Base-by-base conservation (phyloP, 1,139 yeast species). In the Yamadazyma membranifaciens region DNA sequence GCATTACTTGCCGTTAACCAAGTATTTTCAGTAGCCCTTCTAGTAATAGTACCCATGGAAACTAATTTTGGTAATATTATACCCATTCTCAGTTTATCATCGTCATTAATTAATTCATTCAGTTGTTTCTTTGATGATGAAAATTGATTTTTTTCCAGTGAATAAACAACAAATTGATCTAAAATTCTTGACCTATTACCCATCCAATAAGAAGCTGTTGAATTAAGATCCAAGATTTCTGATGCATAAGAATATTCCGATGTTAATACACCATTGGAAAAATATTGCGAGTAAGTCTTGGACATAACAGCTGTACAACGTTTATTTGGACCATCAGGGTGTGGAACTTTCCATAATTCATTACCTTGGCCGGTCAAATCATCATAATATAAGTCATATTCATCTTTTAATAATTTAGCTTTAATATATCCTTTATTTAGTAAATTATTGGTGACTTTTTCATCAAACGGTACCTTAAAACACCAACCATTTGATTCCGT, bases 1-100 rank as follows among this genome's bases (percentile, higher is more conserved):
- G 96, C 95, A 62, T 94, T 94, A 1, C 97, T 87, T 0, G 98
- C 98, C 0, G 98, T 92, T 30, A 94, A 67, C 99, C 99, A 92
- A 0, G 98, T 88, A 49, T 87, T 89, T 61, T 94, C 99, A 1
- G 95, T 96, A 1, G 98, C 97, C 47, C 99, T 73, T 51, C 98
- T 72, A 0, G 99, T 94, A 9, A 94, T 82, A 0, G 99, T 94
- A 0, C 99, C 99, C 97, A 92, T 94, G 1, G 96, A 78, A 12
- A 88, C 75, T 37, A 91, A 70, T 39, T 80, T 79, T 1, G 99
- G 99, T 13, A 94, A 56, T 24, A 94, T 92, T 40, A 91, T 71
- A 0, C 95, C 96, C 52, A 80, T 51, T 10, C 48, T n/a, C 24
- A 20, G 24, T 6, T 6, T 6, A 27, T 11, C 14, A 27, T 11